Evolutionary conservation across 257 asterid species (phyloP).

Genomic region (Ajuga chamaepitys): DNA sequence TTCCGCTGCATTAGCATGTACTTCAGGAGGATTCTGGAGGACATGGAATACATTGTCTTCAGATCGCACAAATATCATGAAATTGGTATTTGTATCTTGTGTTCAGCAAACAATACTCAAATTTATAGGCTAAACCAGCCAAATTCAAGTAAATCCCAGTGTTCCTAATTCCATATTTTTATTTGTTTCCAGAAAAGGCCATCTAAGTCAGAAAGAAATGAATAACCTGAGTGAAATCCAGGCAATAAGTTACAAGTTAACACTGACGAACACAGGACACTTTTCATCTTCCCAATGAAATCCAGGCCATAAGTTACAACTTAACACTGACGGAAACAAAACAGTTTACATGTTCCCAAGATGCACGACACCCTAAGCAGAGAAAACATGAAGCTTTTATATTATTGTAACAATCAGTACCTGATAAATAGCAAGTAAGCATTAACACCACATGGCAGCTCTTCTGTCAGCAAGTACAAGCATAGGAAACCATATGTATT

Average conservation of each 20-base stretch:
- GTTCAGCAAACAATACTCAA: conserved; percentile 12
- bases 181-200: conserved; percentile 10
- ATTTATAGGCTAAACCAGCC: conserved; percentile 13
- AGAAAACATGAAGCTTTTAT: conserved; percentile 8
- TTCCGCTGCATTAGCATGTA: conserved; percentile 96
- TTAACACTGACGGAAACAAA: neutral
- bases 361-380: conserved; percentile 16
- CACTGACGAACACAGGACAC: neutral
- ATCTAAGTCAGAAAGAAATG: conserved; percentile 6
- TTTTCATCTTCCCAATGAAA: conserved; percentile 13
- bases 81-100: conserved; percentile 4
- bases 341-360: conserved; percentile 13
- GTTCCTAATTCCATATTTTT: conserved; percentile 10
- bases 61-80: neutral
- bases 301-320: conserved; percentile 3
- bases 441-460: conserved; percentile 6
- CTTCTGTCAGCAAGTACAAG: neutral
- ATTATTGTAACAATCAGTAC: conserved; percentile 9
- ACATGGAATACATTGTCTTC: conserved; percentile 13
- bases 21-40: conserved; percentile 85
- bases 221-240: conserved; percentile 8
- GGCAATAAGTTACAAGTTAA: conserved; percentile 3
- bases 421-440: conserved; percentile 9
- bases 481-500: neutral
- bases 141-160: conserved; percentile 13